phyloP scores from a whole-genome alignment of 2,329 filamentous ascomycete genomes.

The Claviceps sp. region DNA sequence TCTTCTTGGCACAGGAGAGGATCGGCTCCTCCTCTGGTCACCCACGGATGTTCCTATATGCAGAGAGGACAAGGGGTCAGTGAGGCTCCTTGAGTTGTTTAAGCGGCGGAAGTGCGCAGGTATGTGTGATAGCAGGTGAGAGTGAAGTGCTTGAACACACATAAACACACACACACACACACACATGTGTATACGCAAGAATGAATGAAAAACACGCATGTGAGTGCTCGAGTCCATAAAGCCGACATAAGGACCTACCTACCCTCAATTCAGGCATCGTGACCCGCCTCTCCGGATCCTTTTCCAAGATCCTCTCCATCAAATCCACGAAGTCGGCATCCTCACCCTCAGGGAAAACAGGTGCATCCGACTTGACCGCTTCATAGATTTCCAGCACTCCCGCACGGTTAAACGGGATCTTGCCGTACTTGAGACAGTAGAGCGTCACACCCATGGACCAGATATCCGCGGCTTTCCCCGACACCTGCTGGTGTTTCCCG shows the following conservation, averaged over 20 bases:
- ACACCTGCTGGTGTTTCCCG: slow-evolving; percentile 73
- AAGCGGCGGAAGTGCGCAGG: too few species aligned
- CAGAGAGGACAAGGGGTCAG: neutral
- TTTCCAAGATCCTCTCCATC: slow-evolving; percentile 62
- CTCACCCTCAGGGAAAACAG: slow-evolving; percentile 48
- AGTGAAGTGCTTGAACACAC: too few species aligned
- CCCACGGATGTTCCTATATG: slow-evolving; percentile 75
- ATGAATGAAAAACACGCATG: neutral
- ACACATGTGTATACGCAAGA: neutral
- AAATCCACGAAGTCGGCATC: slow-evolving; percentile 61
- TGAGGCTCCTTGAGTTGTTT: neutral
- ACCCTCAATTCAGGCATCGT: slow-evolving; percentile 73
- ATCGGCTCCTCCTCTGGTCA: slow-evolving; percentile 69
- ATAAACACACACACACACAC: too few species aligned
- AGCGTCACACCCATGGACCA: slow-evolving; percentile 98
- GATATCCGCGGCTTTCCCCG: slow-evolving; percentile 81
- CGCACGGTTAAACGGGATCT: slow-evolving; percentile 70
- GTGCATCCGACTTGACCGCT: slow-evolving; percentile 61
- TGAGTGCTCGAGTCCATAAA: neutral
- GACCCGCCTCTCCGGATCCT: slow-evolving; percentile 73
- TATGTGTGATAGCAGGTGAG: too few species aligned
- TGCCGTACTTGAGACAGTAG: slow-evolving; percentile 82
- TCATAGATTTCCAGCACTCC: slow-evolving; percentile 80
- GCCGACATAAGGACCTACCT: slow-evolving; percentile 20
- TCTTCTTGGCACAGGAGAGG: slow-evolving; percentile 68